Percentiles rank a stretch among this genome's conserved stretches.
Conservation (phyloP, 192 early-diverging fungal genomes). For the Backusella tarrabulga region DNA sequence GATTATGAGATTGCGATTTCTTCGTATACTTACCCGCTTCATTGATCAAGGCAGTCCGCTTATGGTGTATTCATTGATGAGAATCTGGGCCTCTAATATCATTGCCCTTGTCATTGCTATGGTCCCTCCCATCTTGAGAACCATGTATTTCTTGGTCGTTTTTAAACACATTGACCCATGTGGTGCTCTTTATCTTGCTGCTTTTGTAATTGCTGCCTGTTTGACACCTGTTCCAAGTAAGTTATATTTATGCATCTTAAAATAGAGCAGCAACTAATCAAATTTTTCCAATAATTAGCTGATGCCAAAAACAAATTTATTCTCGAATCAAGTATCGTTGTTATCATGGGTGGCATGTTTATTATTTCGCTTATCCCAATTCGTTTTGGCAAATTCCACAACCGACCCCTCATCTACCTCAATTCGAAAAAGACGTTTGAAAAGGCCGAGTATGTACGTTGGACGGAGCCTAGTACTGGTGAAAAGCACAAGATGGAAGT, state of each 20-base stretch:
- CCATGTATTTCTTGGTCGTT: neutral
- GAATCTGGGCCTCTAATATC: neutral
- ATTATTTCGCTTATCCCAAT: neutral
- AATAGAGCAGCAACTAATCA: neutral
- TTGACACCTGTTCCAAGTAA: neutral
- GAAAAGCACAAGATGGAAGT: neutral
- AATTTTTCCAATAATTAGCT: neutral
- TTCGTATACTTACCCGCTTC: neutral
- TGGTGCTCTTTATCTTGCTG: neutral
- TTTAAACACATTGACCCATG: neutral
- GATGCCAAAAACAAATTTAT: neutral
- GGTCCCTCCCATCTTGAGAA: neutral
- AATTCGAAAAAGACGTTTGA: slow-evolving; percentile 1
- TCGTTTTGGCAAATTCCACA: neutral
- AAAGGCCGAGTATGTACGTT: neutral
- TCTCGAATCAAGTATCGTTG: neutral
- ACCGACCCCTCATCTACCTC: neutral
- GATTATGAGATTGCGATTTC: neutral
- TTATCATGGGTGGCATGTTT: neutral
- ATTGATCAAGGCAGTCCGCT: slow-evolving; percentile 2
- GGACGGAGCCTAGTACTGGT: neutral
- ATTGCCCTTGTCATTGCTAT: neutral
- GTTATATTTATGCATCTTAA: neutral
- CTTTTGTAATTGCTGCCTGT: neutral
- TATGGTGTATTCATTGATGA: neutral